phyloP scores from a whole-genome alignment of 2,329 filamentous ascomycete genomes.

The Diplodia intermedia region DNA sequence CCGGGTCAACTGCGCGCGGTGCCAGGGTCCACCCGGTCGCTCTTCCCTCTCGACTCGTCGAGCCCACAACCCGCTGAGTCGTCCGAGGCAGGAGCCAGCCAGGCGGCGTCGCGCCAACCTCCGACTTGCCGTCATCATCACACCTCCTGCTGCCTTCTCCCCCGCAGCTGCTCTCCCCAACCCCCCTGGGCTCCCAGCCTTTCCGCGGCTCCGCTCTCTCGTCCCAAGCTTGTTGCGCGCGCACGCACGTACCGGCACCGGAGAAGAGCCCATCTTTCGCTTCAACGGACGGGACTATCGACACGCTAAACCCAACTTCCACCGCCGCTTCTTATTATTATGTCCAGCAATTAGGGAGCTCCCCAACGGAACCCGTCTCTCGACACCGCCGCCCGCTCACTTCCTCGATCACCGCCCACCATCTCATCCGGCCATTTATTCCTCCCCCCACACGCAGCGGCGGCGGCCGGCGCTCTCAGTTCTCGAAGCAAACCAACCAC shows the following conservation, averaged over 20 bases:
- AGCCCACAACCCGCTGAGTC: background rate
- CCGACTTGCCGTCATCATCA: conserved; percentile 12
- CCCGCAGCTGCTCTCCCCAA: background rate
- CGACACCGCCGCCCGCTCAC: background rate
- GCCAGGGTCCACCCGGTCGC: background rate
- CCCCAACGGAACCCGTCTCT: background rate
- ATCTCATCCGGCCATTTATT: background rate
- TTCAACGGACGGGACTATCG: background rate
- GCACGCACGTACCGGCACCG: background rate
- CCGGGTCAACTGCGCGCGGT: background rate
- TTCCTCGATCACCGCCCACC: background rate
- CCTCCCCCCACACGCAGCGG: too few relatives aligned
- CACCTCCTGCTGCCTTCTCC: background rate
- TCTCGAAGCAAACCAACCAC: background rate
- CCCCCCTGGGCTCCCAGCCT: background rate
- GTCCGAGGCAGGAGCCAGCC: background rate
- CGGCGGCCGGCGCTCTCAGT: background rate
- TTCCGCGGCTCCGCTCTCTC: background rate
- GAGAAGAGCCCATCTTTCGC: background rate
- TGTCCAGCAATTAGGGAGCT: conserved; percentile 16
- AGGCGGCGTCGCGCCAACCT: conserved; percentile 17
- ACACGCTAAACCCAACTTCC: conserved; percentile 13
- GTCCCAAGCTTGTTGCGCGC: background rate
- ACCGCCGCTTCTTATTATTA: conserved; percentile 7
- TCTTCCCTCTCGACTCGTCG: background rate